A percentile compares a stretch with the other conserved stretches of the same genome.
phyloP scores from a whole-genome alignment of 2,329 filamentous ascomycete genomes.

The Teratosphaeriaceae sp. region DNA sequence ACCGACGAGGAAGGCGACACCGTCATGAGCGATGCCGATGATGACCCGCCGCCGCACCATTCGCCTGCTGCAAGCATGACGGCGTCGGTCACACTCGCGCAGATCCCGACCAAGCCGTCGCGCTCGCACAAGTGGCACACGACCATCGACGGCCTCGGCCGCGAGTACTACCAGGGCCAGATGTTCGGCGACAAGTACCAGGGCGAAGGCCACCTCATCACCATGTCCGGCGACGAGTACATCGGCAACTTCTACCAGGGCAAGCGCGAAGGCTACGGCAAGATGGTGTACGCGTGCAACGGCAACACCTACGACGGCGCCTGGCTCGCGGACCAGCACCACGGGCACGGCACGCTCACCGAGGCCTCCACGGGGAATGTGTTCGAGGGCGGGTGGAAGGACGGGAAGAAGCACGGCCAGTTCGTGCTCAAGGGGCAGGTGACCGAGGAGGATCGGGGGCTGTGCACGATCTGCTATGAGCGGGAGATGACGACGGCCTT shows the following conservation, averaged over 20 bases:
- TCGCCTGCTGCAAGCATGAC: neutral
- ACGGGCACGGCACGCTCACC: slow-evolving; percentile 52
- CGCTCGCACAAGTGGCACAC: slow-evolving; percentile 24
- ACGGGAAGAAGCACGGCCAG: slow-evolving; percentile 54
- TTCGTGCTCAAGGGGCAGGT: slow-evolving; percentile 58
- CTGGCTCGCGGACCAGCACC: slow-evolving; percentile 57
- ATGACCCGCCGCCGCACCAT: neutral
- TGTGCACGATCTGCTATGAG: slow-evolving; percentile 59
- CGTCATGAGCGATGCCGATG: slow-evolving; percentile 25
- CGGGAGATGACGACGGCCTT: slow-evolving; percentile 54
- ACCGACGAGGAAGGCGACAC: slow-evolving; percentile 33
- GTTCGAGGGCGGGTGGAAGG: slow-evolving; percentile 54
- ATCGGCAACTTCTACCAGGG: slow-evolving; percentile 48
- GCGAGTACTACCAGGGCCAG: slow-evolving; percentile 51
- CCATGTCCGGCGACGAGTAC: slow-evolving; percentile 50
- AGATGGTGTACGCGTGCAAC: slow-evolving; percentile 53
- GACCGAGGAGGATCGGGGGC: slow-evolving; percentile 53
- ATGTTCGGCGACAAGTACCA: slow-evolving; percentile 42
- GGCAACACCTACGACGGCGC: slow-evolving; percentile 54
- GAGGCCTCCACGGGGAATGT: slow-evolving; percentile 53
- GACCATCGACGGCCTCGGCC: slow-evolving; percentile 48
- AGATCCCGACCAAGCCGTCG: slow-evolving; percentile 1
- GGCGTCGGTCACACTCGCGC: slow-evolving; percentile 1
- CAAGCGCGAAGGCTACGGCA: slow-evolving; percentile 49
- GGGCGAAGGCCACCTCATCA: slow-evolving; percentile 49